A percentile compares a stretch with the other conserved stretches of the same genome.
Conservation (phyloP, 108 stramenopile genomes). For the Parmales sp. region DNA sequence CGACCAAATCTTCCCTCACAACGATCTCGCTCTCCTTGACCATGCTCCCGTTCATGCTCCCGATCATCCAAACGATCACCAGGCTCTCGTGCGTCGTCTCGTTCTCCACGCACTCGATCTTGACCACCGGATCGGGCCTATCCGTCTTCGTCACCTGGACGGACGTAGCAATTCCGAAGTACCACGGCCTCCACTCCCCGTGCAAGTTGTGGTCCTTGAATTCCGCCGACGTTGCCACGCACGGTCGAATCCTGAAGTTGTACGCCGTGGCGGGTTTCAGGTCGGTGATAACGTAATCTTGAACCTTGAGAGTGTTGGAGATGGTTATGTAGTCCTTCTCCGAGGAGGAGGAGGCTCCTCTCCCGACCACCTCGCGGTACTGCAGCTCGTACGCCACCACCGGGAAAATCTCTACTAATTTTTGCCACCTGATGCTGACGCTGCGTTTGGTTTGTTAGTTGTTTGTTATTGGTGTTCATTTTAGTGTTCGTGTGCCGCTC, state of each 20-base stretch:
- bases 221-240: not conserved
- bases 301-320: not conserved
- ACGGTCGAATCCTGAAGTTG: not conserved
- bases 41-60: not conserved
- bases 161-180: not conserved
- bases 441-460: no score
- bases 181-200: not conserved
- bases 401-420: not conserved
- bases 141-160: not conserved
- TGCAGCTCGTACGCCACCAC: not conserved
- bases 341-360: not conserved
- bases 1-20: not conserved
- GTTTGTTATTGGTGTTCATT: no score
- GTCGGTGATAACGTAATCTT: not conserved
- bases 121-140: not conserved
- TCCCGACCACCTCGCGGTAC: not conserved
- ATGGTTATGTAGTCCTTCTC: not conserved
- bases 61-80: not conserved
- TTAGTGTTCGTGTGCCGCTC: no score
- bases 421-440: not conserved
- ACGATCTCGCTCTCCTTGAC: not conserved
- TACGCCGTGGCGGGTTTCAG: not conserved
- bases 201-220: not conserved
- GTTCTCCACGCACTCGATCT: not conserved
- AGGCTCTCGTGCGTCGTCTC: not conserved